A percentile compares a stretch with the other conserved stretches of the same genome.
Evolutionary conservation across 306 rosid genomes (phyloP).

Genomic region (Dalbergia cochinchinensis): DNA sequence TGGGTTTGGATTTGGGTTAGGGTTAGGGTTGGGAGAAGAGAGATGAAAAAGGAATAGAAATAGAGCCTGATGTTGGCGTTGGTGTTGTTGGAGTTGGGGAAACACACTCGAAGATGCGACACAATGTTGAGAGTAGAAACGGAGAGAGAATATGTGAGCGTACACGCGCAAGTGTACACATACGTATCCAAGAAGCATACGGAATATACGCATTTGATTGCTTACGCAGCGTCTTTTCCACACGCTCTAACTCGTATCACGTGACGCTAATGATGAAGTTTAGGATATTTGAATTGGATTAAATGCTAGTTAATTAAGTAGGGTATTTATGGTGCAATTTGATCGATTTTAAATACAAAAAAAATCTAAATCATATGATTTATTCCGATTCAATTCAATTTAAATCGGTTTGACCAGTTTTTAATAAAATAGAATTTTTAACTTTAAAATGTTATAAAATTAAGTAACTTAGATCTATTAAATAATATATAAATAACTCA

Average conservation of each 20-base stretch:
- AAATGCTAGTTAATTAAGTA: too few species aligned
- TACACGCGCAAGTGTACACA: slow-evolving; percentile 38
- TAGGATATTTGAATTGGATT: too few species aligned
- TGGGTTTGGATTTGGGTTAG: slow-evolving; percentile 86
- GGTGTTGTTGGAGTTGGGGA: not conserved
- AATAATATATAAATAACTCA: too few species aligned
- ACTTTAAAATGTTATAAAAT: too few species aligned
- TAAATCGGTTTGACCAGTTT: too few species aligned
- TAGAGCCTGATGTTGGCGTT: not conserved
- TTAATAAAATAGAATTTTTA: too few species aligned
- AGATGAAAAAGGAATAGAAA: slow-evolving; percentile 27
- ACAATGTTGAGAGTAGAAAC: slow-evolving; percentile 2
- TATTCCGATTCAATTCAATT: too few species aligned
- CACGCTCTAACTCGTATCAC: not conserved
- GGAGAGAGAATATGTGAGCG: not conserved
- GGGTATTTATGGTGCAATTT: too few species aligned
- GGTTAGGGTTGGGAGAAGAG: slow-evolving; percentile 57
- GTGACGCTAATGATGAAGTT: not conserved
- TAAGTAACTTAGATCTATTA: too few species aligned
- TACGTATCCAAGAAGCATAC: slow-evolving; percentile 2
- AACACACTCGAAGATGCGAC: slow-evolving; percentile 21
- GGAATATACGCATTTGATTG: not conserved
- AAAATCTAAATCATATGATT: too few species aligned
- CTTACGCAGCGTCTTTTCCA: not conserved
- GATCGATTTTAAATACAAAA: too few species aligned